Percentiles rank a stretch among this genome's conserved stretches.
Conservation (phyloP, 2,329 filamentous ascomycete species). For the Diaporthe nobilis region DNA sequence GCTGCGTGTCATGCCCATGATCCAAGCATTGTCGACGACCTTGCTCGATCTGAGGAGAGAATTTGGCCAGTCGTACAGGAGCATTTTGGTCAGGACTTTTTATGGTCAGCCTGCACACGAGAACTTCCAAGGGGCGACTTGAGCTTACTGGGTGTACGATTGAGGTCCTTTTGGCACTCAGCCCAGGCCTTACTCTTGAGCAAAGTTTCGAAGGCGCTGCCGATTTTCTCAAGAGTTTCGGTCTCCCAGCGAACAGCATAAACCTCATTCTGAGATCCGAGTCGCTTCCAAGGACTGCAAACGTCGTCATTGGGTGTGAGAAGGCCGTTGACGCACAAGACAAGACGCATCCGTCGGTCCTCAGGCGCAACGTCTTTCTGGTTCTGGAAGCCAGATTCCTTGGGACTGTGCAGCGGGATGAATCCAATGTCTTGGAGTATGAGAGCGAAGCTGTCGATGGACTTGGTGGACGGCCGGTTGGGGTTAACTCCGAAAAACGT, state of each 20-base stretch:
- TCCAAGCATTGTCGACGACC: slow-evolving; percentile 87
- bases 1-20: slow-evolving; percentile 79
- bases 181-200: slow-evolving; percentile 87
- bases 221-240: slow-evolving; percentile 82
- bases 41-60: slow-evolving; percentile 77
- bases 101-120: slow-evolving; percentile 1
- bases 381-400: slow-evolving; percentile 59
- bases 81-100: slow-evolving; percentile 53
- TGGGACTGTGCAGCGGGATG: slow-evolving; percentile 75
- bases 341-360: slow-evolving; percentile 81
- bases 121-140: background rate
- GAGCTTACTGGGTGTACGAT: slow-evolving; percentile 61
- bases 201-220: slow-evolving; percentile 81
- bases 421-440: slow-evolving; percentile 93
- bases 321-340: slow-evolving; percentile 88
- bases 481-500: slow-evolving; percentile 94
- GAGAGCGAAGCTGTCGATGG: slow-evolving; percentile 88
- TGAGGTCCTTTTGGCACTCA: slow-evolving; percentile 70
- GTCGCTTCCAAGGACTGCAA: slow-evolving; percentile 81
- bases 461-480: slow-evolving; percentile 83
- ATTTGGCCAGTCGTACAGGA: slow-evolving; percentile 75
- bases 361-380: slow-evolving; percentile 66
- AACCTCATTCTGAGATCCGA: slow-evolving; percentile 81
- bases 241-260: slow-evolving; percentile 90
- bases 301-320: slow-evolving; percentile 79